Base-by-base conservation (phyloP, 108 stramenopile species). In the Skeletonema menzelii region DNA sequence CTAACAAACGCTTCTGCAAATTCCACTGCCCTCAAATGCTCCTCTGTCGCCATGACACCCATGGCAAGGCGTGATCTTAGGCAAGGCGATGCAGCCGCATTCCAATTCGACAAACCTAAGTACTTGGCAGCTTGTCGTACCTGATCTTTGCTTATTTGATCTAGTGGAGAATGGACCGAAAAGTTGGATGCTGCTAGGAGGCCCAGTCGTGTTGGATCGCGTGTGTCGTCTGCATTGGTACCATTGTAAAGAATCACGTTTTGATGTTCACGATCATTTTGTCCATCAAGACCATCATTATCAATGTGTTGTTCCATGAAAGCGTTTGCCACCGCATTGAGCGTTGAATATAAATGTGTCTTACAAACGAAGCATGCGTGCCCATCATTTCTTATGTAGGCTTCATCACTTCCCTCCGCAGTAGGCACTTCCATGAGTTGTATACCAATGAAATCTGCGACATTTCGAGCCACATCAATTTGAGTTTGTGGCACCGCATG, bases 341-440 rank as follows among this genome's bases (percentile, higher is more conserved):
- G 65, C 13, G 91, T 80, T 17, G 94, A 81, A 72, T 98, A 98
- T 5, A 98, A 81, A 80, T 96, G 95, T 0, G 94, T 96, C 76
- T 98, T 97, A 83, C 97, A 98, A n/a, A 92, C 95, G 61, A 89
- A 91, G 71, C 97, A 98, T 49, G 95, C 92, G 58, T 90, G 75
- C 20, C 97, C 97, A 67, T 76, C 81, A 82, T 98, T 98, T 34
- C 70, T 72, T 13, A 92, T 68, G 79, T 98, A 98, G 8, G 82
- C 82, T 3, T 82, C 85, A 64, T 95, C 93, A 22, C 15, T 71
- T 5, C 95, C 95, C 79, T 98, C 97, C 0, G 64, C 61, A 0
- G 97, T 98, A 0, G 38, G 35, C 15, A 96, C 76, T 63, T 88
- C 83, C 31, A 59, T 68, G 12, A 97, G 62, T 3, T 62, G 69